A percentile compares a stretch with the other conserved stretches of the same genome.
Conservation (phyloP, 495 filamentous ascomycete genomes). For the Pseudotulostoma volvatum region DNA sequence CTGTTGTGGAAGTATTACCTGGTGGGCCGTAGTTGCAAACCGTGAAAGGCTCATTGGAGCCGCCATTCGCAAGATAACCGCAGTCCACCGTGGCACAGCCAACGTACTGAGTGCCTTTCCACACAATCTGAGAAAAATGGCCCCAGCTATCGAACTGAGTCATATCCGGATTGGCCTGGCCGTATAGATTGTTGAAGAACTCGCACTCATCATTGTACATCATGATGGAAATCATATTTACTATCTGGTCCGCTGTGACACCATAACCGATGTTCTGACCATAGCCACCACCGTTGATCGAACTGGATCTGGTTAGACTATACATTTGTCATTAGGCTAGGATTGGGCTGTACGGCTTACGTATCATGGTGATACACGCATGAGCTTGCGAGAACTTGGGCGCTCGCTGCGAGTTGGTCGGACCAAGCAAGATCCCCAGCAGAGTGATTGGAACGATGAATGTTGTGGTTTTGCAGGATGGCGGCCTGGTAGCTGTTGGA, state of each 20-base stretch:
- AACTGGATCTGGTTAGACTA: no score
- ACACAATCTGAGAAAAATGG: conserved; percentile 84
- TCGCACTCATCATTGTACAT: conserved; percentile 74
- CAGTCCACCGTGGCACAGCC: conserved; percentile 57
- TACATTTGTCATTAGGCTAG: conserved; percentile 8
- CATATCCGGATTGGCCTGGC: conserved; percentile 34
- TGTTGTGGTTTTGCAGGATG: conserved; percentile 62
- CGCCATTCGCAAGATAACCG: conserved; percentile 28
- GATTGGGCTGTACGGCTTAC: conserved; percentile 46
- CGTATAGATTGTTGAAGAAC: conserved; percentile 30
- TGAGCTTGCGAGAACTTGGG: conserved; percentile 30
- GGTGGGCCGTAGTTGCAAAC: conserved; percentile 80
- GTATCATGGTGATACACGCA: conserved; percentile 65
- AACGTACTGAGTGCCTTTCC: conserved; percentile 52
- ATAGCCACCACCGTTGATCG: conserved; percentile 45
- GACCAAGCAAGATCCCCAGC: conserved; percentile 47
- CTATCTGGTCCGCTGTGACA: conserved; percentile 30
- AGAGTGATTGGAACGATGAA: conserved; percentile 73
- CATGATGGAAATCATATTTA: conserved; percentile 49
- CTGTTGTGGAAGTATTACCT: conserved; percentile 26
- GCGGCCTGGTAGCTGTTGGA: conserved; percentile 25
- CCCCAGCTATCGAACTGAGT: conserved; percentile 53
- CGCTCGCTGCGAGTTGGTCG: conserved; percentile 42
- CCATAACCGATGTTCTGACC: conserved; percentile 71
- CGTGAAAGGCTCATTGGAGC: conserved; percentile 39